Evolutionary conservation across 345 rosid genomes (phyloP).

Genomic region (Citropsis articulata): DNA sequence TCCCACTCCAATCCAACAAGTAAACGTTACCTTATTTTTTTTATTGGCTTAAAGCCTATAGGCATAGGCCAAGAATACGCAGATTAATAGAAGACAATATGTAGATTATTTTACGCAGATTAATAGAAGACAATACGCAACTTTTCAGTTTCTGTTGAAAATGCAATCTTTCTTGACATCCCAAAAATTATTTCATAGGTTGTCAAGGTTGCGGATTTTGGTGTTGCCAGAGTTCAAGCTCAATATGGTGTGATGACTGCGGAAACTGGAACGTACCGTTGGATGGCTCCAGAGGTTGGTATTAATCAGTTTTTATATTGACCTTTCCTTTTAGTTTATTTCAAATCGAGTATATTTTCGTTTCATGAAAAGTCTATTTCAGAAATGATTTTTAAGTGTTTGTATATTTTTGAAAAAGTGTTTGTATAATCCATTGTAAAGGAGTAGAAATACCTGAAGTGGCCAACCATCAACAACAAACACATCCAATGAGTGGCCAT

Average conservation of each 20-base stretch:
- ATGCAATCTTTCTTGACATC: conserved; percentile 10
- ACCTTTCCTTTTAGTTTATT: conserved; percentile 1
- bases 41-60: too few relatives aligned
- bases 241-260: conserved; percentile 71
- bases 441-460: conserved; percentile 38
- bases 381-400: conserved; percentile 11
- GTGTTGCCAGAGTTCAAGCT: conserved; percentile 64
- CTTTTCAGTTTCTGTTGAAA: conserved; percentile 3
- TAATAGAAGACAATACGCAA: conserved; percentile 1
- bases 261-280: conserved; percentile 75
- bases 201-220: conserved; percentile 73
- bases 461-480: conserved; percentile 66
- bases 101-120: too few relatives aligned
- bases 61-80: too few relatives aligned
- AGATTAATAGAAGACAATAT: too few relatives aligned
- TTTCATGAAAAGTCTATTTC: too few relatives aligned
- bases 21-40: too few relatives aligned
- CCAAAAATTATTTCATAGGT: conserved; percentile 30
- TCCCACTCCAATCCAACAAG: too few relatives aligned
- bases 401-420: too few relatives aligned
- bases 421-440: background rate
- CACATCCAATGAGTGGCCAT: conserved; percentile 75
- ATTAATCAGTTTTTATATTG: background rate
- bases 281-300: conserved; percentile 89
- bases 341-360: background rate